phyloP scores from a whole-genome alignment of 2,329 filamentous ascomycete species.

The Diaporthe humulicola region DNA sequence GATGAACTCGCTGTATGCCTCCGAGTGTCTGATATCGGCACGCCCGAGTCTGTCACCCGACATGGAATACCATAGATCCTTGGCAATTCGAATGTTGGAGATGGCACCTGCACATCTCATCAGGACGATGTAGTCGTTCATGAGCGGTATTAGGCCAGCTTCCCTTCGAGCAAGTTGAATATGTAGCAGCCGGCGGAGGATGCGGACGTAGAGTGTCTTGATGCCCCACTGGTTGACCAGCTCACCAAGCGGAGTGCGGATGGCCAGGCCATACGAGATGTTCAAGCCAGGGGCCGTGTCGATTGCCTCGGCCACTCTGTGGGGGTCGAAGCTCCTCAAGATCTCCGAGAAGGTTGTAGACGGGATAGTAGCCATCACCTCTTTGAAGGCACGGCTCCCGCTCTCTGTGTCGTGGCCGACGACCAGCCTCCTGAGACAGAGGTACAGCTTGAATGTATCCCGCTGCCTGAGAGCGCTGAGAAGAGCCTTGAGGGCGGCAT shows the following conservation, averaged over 20 bases:
- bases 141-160: constrained; percentile 45
- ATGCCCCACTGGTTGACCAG: constrained; percentile 60
- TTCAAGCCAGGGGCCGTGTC: constrained; percentile 60
- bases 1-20: constrained; percentile 60
- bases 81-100: constrained; percentile 51
- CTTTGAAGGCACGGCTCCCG: constrained; percentile 41
- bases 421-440: constrained; percentile 43
- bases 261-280: constrained; percentile 55
- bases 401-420: background rate
- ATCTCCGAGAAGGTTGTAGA: constrained; percentile 73
- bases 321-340: constrained; percentile 72
- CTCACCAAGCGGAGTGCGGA: constrained; percentile 53
- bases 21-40: constrained; percentile 44
- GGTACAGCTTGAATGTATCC: constrained; percentile 35
- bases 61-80: constrained; percentile 47
- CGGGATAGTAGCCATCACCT: constrained; percentile 58
- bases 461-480: constrained; percentile 34
- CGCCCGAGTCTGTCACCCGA: constrained; percentile 38
- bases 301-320: constrained; percentile 60
- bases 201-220: constrained; percentile 54
- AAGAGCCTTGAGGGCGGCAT: constrained; percentile 12
- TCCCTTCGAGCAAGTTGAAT: constrained; percentile 47
- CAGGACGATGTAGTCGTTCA: constrained; percentile 59
- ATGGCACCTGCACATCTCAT: constrained; percentile 63
- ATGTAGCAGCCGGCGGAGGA: constrained; percentile 33